Conservation (phyloP, 768 basidiomycete genomes). For the Auricularia heimuer region DNA sequence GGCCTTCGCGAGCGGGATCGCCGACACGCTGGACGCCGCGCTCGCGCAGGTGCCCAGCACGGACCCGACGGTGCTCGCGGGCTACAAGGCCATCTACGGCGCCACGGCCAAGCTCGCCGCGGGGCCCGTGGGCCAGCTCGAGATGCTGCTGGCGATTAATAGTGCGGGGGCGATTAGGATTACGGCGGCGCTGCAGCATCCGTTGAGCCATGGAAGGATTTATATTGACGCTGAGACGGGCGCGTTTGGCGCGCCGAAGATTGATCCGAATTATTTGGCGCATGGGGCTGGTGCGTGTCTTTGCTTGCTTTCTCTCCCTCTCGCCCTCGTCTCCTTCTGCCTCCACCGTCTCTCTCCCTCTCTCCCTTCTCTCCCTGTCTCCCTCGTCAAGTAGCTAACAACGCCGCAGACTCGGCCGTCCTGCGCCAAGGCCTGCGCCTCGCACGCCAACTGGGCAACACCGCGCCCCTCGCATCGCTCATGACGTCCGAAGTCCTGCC, state of each 20-base stretch:
- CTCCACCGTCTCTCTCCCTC: too few relatives aligned
- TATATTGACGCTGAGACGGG: constrained; percentile 45
- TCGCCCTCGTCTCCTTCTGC: too few relatives aligned
- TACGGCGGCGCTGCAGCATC: constrained; percentile 59
- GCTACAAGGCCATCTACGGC: constrained; percentile 48
- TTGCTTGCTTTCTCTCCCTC: neutral
- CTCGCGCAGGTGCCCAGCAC: constrained; percentile 31
- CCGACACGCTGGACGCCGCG: constrained; percentile 16
- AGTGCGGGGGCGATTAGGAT: constrained; percentile 33
- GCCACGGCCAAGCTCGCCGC: constrained; percentile 27
- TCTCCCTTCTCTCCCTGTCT: too few relatives aligned
- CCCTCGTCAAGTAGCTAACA: neutral
- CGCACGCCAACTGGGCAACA: constrained; percentile 41
- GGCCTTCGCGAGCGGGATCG: constrained; percentile 18
- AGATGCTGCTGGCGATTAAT: constrained; percentile 38
- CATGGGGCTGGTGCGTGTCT: constrained; percentile 35
- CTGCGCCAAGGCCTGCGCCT: constrained; percentile 54
- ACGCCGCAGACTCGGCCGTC: constrained; percentile 29
- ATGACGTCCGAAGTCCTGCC: constrained; percentile 37
- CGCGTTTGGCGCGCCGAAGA: constrained; percentile 48
- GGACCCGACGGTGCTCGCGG: constrained; percentile 36
- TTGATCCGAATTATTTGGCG: constrained; percentile 59
- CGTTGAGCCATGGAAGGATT: constrained; percentile 50
- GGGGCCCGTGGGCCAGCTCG: constrained; percentile 42
- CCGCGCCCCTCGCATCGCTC: constrained; percentile 40